phyloP scores from a whole-genome alignment of 176 grass and related monocot species.

The Bonia amplexicaulis region DNA sequence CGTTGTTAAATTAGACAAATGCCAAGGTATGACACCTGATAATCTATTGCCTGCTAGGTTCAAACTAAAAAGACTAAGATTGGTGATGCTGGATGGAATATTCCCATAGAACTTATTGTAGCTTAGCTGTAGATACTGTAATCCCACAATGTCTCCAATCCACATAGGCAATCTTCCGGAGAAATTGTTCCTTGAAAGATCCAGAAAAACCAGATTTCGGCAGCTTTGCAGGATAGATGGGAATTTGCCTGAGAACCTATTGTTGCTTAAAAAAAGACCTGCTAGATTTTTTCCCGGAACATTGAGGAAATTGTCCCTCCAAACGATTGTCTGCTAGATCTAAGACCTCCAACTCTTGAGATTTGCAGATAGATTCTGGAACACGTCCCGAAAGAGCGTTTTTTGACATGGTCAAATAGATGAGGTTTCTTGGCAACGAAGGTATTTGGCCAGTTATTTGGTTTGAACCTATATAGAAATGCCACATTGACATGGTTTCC shows the following conservation, averaged over 20 bases:
- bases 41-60: too few species aligned
- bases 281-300: rapidly evolving
- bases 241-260: constrained; percentile 22
- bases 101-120: too few species aligned
- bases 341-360: rapidly evolving
- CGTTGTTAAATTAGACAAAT: too few species aligned
- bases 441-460: not conserved
- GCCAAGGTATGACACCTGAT: too few species aligned
- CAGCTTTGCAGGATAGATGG: not conserved
- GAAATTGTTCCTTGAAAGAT: too few species aligned
- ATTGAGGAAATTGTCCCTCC: not conserved
- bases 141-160: too few species aligned
- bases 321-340: not conserved
- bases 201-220: too few species aligned
- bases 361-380: not conserved
- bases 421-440: not conserved
- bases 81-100: too few species aligned
- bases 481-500: not conserved
- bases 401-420: not conserved
- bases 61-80: too few species aligned
- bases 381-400: constrained; percentile 3
- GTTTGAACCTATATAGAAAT: not conserved
- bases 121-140: too few species aligned
- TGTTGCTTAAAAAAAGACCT: not conserved
- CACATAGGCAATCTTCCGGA: too few species aligned